Evolutionary conservation across 352 stramenopile species (phyloP).

Genomic region (Phytophthora tentaculata): DNA sequence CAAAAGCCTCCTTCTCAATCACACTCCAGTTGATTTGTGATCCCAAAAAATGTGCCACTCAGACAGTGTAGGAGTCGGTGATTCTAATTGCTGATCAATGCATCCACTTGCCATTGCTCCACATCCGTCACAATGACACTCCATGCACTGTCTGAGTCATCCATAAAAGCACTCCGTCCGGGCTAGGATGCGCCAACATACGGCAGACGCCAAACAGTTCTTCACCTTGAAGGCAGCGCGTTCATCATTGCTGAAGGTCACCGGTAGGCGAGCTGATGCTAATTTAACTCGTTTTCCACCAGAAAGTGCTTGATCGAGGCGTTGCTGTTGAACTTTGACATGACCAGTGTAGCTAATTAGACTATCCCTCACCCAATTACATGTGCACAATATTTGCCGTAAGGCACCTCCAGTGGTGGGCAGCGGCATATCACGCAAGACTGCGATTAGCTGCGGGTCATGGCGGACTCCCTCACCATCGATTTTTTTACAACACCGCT

Average conservation of each 20-base stretch:
- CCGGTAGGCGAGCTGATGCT: not conserved
- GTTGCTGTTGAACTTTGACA: not conserved
- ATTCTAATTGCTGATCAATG: not conserved
- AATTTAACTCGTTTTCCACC: constrained; percentile 5
- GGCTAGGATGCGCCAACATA: constrained; percentile 6
- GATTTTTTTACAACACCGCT: no score
- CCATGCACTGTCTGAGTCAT: constrained; percentile 2
- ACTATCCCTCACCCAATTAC: not conserved
- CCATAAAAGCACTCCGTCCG: constrained; percentile 1
- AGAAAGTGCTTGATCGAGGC: not conserved
- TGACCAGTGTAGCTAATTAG: not conserved
- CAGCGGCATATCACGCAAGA: no score
- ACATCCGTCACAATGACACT: constrained; percentile 13
- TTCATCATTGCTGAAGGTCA: constrained; percentile 1
- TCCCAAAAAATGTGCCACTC: constrained; percentile 1
- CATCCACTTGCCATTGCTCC: not conserved
- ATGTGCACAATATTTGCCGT: not conserved
- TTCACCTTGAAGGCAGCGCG: constrained; percentile 1
- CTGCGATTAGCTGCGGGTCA: no score
- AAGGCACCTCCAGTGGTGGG: no score
- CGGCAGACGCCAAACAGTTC: not conserved
- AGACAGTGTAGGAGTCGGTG: not conserved
- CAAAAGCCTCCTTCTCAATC: constrained; percentile 12
- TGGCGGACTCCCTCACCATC: no score
- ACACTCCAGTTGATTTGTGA: constrained; percentile 11